Percentiles rank a stretch among this genome's conserved stretches.
These are phyloP conservation scores for Bretschneidera sinensis DNA, from an alignment of 345 rosid genomes.

Conservation along the genomic window DNA sequence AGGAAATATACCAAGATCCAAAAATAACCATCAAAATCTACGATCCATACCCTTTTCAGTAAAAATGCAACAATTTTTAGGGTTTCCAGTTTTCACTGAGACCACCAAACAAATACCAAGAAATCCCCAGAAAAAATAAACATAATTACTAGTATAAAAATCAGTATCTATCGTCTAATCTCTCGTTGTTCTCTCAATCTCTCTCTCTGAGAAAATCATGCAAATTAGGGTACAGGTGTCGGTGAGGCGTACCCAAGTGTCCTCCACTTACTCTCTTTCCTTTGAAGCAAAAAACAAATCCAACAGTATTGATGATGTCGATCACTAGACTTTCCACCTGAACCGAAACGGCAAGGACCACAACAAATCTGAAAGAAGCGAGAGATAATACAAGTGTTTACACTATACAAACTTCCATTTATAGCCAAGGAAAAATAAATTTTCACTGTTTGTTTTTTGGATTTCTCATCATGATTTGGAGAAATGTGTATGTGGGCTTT, in stretches of 20 bases:
- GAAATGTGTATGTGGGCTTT: slow-evolving; percentile 7
- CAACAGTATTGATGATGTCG: background rate
- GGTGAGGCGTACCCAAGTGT: slow-evolving; percentile 29
- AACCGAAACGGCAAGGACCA: too few relatives aligned
- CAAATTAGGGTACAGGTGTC: slow-evolving; percentile 49
- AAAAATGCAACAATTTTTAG: slow-evolving; percentile 20
- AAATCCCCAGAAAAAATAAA: too few relatives aligned
- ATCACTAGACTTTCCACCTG: background rate
- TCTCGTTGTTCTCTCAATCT: slow-evolving; percentile 16
- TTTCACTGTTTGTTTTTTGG: background rate
- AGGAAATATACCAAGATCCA: slow-evolving; percentile 28
- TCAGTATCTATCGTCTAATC: too few relatives aligned
- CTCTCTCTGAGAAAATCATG: slow-evolving; percentile 44
- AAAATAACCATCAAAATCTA: slow-evolving; percentile 19
- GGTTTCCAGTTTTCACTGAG: slow-evolving; percentile 26
- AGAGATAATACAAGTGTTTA: background rate
- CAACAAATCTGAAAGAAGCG: too few relatives aligned
- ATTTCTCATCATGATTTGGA: background rate
- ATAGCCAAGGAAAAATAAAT: background rate
- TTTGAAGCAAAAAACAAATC: background rate
- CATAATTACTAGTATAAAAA: too few relatives aligned
- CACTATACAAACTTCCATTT: background rate
- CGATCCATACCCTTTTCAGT: slow-evolving; percentile 10
- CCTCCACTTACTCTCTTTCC: slow-evolving; percentile 16
- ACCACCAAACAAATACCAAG: background rate